These are phyloP conservation scores for Celoporthe dispersa DNA, from an alignment of 2,329 filamentous ascomycete species.

Conservation along the genomic window DNA sequence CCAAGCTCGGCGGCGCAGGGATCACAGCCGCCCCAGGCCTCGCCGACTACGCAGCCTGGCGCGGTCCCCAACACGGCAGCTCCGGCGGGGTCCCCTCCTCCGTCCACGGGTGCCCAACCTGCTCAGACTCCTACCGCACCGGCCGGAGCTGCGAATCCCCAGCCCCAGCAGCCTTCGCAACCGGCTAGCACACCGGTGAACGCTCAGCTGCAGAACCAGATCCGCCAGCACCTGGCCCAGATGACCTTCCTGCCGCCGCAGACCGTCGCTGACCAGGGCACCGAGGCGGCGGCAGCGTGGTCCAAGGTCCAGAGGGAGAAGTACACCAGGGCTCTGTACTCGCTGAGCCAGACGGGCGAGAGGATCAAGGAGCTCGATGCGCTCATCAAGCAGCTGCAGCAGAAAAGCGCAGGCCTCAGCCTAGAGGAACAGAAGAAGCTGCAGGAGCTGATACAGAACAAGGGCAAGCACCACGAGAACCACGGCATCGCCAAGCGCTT, in stretches of 20 bases:
- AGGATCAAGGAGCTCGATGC: constrained; percentile 49
- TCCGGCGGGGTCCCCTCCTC: constrained; percentile 13
- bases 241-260: constrained; percentile 53
- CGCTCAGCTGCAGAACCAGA: constrained; percentile 36
- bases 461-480: constrained; percentile 49
- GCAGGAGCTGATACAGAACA: constrained; percentile 48
- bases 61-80: constrained; percentile 22
- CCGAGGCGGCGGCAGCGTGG: constrained; percentile 52
- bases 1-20: not conserved
- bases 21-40: constrained; percentile 13
- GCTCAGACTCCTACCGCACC: constrained; percentile 17
- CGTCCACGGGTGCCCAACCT: constrained; percentile 26
- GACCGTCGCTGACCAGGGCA: constrained; percentile 47
- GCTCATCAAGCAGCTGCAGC: constrained; percentile 46
- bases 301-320: constrained; percentile 51
- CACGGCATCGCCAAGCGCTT: constrained; percentile 53
- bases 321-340: constrained; percentile 53
- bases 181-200: not conserved
- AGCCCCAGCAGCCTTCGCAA: constrained; percentile 33
- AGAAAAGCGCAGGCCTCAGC: constrained; percentile 48
- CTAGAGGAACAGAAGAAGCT: constrained; percentile 53
- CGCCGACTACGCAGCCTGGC: constrained; percentile 18
- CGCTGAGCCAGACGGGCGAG: constrained; percentile 53
- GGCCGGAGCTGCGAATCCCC: constrained; percentile 29
- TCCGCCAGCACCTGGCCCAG: constrained; percentile 52